A percentile compares a stretch with the other conserved stretches of the same genome.
phyloP scores from a whole-genome alignment of 2,329 filamentous ascomycete species.

The Cadophora sp. region DNA sequence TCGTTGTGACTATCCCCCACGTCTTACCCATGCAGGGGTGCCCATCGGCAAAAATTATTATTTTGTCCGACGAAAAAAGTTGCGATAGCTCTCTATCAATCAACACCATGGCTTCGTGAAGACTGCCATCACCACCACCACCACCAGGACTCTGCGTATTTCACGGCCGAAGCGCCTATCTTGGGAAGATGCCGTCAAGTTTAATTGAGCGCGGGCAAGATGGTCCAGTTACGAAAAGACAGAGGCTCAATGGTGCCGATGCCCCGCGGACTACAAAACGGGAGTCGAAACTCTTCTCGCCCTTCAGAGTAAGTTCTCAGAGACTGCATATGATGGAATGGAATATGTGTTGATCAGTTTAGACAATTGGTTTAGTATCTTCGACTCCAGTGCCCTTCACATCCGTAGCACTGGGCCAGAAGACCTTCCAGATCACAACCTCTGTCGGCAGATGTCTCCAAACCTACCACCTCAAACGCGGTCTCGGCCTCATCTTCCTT shows the following conservation, averaged over 20 bases:
- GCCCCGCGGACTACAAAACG: conserved; percentile 50
- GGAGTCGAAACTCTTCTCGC: conserved; percentile 86
- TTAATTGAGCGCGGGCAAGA: conserved; percentile 54
- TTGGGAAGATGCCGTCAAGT: conserved; percentile 53
- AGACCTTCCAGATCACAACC: conserved; percentile 96
- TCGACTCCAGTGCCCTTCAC: conserved; percentile 91
- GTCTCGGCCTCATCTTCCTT: conserved; percentile 91
- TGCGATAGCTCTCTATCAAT: background rate
- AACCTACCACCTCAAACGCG: conserved; percentile 92
- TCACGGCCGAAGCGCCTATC: background rate
- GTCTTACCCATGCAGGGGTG: background rate
- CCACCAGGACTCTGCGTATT: conserved; percentile 2
- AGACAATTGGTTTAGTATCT: conserved; percentile 94
- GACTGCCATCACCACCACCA: conserved; percentile 7
- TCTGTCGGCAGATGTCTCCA: conserved; percentile 90
- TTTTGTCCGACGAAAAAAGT: conserved; percentile 18
- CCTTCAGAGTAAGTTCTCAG: conserved; percentile 75
- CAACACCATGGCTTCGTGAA: background rate
- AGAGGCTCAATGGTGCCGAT: conserved; percentile 63
- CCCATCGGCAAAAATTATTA: conserved; percentile 12
- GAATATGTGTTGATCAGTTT: conserved; percentile 30
- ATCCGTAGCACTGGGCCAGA: conserved; percentile 86
- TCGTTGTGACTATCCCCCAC: too few species aligned
- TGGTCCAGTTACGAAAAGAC: conserved; percentile 75
- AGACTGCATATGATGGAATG: background rate